Base-by-base conservation (phyloP, 305 asterid genomes). In the Ilex paraguariensis region DNA sequence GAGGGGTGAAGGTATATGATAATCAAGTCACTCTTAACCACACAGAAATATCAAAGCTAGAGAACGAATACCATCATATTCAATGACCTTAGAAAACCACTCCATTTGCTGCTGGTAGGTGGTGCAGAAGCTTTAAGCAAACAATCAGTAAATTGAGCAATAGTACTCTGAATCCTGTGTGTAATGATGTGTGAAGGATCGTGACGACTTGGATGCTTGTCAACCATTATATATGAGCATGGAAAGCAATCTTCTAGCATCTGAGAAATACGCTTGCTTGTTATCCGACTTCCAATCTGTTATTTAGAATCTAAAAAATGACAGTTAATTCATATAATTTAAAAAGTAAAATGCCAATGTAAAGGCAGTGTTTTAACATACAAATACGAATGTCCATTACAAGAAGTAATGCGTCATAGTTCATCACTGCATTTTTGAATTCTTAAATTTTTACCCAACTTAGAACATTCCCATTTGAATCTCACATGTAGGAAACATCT, bases 251-350 rank as follows among this genome's bases (percentile, higher is more conserved):
- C 65, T 70, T 87, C 95, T 66, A 93, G 72, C 95, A 90, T 81
- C 72, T 93, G 82, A 66, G 95, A 75, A 66, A 93, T 79, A 39
- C 95, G 89, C 66, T 82, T 82, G 68, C 99, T 95, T 31, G 95
- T 90, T 75, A 88, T 79, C 73, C 96, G 90, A 63, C 99, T 87
- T 71, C 99, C 99, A 68, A 93, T 80, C 99, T 93, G 90, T 69
- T 65, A 52, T 52, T 69, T 80, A 57, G 56, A 56, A 42, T 63
- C 5, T 32, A 40, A 64, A 68, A 56, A 57, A 69, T 64, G 56
- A 61, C 28, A 57, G 49, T 60, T 61, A 57, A 65, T 10, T 42
- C 48, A 54, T 61, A 57, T 56, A 67, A 69, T 54, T 21, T 57
- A 60, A 59, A 49, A 58, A 61, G 12, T 61, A 31, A 11, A 28